Conservation (phyloP, 73 alveolate species). For the Tetrahymena malaccensis region DNA sequence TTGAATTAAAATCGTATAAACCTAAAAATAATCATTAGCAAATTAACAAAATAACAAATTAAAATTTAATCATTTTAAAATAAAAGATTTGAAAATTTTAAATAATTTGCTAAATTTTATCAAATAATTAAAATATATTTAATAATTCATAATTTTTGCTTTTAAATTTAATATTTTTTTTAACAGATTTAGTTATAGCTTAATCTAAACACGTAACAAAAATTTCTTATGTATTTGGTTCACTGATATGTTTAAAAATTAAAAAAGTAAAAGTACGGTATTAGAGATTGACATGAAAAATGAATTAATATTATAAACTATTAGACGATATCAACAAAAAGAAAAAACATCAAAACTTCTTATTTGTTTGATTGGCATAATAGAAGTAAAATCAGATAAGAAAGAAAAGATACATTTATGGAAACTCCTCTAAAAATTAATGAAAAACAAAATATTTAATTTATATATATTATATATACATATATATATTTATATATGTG, state of each 20-base stretch:
- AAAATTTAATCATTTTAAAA: too few species aligned
- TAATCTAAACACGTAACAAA: not conserved
- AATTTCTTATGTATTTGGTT: not conserved
- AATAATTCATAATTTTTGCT: not conserved
- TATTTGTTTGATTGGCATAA: not conserved
- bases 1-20: too few species aligned
- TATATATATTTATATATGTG: too few species aligned
- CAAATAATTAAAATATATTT: too few species aligned
- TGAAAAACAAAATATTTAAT: too few species aligned
- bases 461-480: too few species aligned
- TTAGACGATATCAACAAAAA: not conserved
- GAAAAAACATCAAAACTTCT: not conserved
- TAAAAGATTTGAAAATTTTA: too few species aligned
- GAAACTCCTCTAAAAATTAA: not conserved
- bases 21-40: too few species aligned
- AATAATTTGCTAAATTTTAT: too few species aligned
- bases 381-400: not conserved
- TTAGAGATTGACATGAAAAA: not conserved
- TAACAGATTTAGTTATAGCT: not conserved
- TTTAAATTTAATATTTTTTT: too few species aligned
- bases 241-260: not conserved
- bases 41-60: too few species aligned
- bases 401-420: not conserved
- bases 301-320: too few species aligned
- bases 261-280: not conserved